Evolutionary conservation across 2,329 filamentous ascomycete genomes (phyloP).

Genomic region (Diaporthe citri): DNA sequence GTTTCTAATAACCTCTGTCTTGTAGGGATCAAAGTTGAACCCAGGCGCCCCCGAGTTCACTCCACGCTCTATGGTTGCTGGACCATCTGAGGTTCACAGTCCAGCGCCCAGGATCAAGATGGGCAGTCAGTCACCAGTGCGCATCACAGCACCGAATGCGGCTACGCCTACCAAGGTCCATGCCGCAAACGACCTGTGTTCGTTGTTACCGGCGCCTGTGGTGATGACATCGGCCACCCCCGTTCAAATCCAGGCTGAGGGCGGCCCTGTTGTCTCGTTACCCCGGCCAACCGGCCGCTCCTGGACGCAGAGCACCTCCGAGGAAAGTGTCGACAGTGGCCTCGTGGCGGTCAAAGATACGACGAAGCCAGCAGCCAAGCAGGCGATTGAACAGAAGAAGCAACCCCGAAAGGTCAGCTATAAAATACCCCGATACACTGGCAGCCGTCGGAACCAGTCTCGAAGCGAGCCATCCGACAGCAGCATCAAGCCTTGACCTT

Average conservation of each 20-base stretch:
- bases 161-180: slow-evolving; percentile 3
- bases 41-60: slow-evolving; percentile 69
- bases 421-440: slow-evolving; percentile 51
- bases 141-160: slow-evolving; percentile 2
- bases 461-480: slow-evolving; percentile 58
- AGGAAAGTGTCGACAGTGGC: slow-evolving; percentile 6
- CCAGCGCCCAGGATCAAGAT: slow-evolving; percentile 42
- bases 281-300: not conserved
- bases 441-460: slow-evolving; percentile 57
- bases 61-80: slow-evolving; percentile 53
- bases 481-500: slow-evolving; percentile 11
- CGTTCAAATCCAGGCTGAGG: slow-evolving; percentile 2
- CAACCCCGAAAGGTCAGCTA: slow-evolving; percentile 42
- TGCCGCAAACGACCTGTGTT: not conserved
- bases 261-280: slow-evolving; percentile 34
- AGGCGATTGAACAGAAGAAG: slow-evolving; percentile 40
- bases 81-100: slow-evolving; percentile 40
- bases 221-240: slow-evolving; percentile 27
- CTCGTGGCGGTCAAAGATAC: slow-evolving; percentile 9
- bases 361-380: slow-evolving; percentile 8
- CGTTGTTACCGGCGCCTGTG: not conserved
- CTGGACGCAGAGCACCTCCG: slow-evolving; percentile 2
- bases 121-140: slow-evolving; percentile 36
- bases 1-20: slow-evolving; percentile 55
- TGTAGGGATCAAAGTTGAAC: slow-evolving; percentile 67